Base-by-base conservation (phyloP, 1,284 basidiomycete genomes). In the Melampsora americana region DNA sequence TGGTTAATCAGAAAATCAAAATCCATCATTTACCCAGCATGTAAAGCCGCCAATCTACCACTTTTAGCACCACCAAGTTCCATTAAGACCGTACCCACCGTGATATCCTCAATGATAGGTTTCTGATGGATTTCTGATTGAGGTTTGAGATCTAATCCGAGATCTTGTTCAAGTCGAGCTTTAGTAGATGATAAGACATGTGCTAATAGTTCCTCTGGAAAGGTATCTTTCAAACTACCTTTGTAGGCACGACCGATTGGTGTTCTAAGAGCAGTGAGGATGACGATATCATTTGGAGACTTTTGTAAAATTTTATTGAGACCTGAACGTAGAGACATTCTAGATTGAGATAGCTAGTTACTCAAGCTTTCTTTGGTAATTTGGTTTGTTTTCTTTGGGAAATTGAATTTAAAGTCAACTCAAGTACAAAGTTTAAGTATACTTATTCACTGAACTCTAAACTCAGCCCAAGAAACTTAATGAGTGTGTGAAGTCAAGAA, bases 61-160 rank as follows among this genome's bases (percentile, higher is more conserved):
- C 79, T 80, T 68, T 83, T 83, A 46, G 83, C 82, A 9, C 83
- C 83, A n/a, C 83, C 83, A 18, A 83, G 79, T 79, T 83, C 83
- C 81, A 82, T 82, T 28, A 84, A 78, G n/a, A 84, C 83, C 12
- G 80, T 84, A 9, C 83, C 83, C 32, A 80, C 81, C 79, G 80
- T 80, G 59, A 84, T 80, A 77, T 84, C 83, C 70, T 84, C 77
- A 60, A 84, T 81, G 2, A 59, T 23, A 23, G 53, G 53, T 59
- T 28, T 59, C 20, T 81, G 79, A 65, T 79, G 78, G 20, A 74
- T 74, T 62, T 79, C 72, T 67, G 81, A 80, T 59, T 79, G 78
- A 26, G 77, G 74, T 61, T 79, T 71, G 69, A 81, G 79, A 77
- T 82, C 80, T n/a, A 83, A 80, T 39, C 82, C 82, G 20, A 59